Evolutionary conservation across 23 red algal genomes (phyloP).

Genomic region (Agarophyton chilense): DNA sequence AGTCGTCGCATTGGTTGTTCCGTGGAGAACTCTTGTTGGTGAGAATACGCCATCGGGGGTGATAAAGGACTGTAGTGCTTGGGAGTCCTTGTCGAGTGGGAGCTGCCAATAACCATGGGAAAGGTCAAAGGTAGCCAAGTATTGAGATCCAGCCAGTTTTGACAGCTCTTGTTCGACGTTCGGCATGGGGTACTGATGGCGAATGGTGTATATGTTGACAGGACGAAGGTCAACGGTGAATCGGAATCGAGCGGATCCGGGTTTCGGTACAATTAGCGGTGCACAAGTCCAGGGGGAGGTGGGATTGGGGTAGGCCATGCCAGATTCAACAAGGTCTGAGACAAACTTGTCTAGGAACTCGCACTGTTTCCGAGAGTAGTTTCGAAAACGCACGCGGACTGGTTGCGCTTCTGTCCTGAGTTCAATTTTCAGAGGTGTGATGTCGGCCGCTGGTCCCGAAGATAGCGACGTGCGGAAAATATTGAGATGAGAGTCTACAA

Average conservation of each 20-base stretch:
- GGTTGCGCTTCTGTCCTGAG: not conserved
- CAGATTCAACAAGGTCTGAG: not conserved
- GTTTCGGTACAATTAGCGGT: not conserved
- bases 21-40: not conserved
- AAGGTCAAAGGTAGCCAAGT: not conserved
- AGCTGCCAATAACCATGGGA: not conserved
- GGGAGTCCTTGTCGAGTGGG: not conserved
- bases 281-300: not conserved
- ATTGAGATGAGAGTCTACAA: not conserved
- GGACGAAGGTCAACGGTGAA: not conserved
- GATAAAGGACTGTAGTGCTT: not conserved
- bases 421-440: not conserved
- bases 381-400: not conserved
- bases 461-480: not conserved
- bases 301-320: not conserved
- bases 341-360: not conserved
- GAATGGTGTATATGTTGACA: not conserved
- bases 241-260: not conserved
- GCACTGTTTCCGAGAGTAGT: not conserved
- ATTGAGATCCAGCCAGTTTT: not conserved
- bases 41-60: not conserved
- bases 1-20: not conserved
- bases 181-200: not conserved
- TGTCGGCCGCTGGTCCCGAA: not conserved
- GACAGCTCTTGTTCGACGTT: not conserved